Evolutionary conservation across 768 basidiomycete species (phyloP), one percentile per base, ranked within the genome.

Genomic region (Steccherinum ochraceum): DNA sequence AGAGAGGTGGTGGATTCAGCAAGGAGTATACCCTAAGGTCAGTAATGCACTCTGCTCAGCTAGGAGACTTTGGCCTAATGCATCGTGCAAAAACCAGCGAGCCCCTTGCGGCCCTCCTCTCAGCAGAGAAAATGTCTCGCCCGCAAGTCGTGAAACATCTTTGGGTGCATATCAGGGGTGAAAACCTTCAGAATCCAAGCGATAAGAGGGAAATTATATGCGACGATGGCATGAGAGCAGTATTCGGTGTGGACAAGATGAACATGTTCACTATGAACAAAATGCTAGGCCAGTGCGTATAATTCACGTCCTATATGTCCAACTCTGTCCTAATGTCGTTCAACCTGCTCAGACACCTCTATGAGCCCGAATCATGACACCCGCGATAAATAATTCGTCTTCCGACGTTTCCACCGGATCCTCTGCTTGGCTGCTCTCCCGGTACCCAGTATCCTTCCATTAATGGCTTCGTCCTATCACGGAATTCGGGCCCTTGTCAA

Each of bases 191-290:
- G 69, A 93, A 97, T 63, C 90, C 91, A 4, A 65, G 62, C 1
- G 89, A 95, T 67, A 86, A 76, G 67, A 80, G 81, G 50, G 90
- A 89, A 65, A 96, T 97, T 54, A 56, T 92, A 2, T 94, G 93
- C 61, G 93, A 97, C 65, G 71, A 75, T 16, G 72, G 67, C 16
- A 63, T 96, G 58, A 77, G 76, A 60, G 80, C 83, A 4, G 79
- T 95, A 19, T 95, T 97, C 65, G 78, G 77, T 51, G 77, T 79
- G 12, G 87, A 91, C 56, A 87, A 82, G 64, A 80, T 96, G 51
- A 83, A 90, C 68, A 94, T 94, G 91, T 94, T 95, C 71, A 82
- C 75, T 57, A 95, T 95, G 93, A 95, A 94, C 76, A 92, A 94
- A 68, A 77, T 86, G 23, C 71, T 95, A 51, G 86, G 87, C 63